Conservation (phyloP, 2,329 filamentous ascomycete species). For the Fusarium devonianum region DNA sequence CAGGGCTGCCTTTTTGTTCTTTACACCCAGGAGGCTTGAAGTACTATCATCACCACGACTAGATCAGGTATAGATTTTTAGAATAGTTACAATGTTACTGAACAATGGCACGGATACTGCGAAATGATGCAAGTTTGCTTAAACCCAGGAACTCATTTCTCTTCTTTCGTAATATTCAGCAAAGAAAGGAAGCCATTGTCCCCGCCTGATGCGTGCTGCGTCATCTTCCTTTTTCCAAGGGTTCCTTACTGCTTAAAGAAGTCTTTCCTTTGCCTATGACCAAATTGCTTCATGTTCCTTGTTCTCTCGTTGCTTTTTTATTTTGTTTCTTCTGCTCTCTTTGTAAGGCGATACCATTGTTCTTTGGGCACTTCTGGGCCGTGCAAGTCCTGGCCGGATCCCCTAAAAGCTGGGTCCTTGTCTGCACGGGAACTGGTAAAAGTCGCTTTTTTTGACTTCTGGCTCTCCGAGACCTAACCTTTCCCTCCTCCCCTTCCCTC, state of each 20-base stretch:
- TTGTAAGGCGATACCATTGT: constrained; percentile 24
- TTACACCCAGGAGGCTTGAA: no score
- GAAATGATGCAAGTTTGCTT: constrained; percentile 1
- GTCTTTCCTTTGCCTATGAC: constrained; percentile 5
- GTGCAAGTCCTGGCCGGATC: constrained; percentile 13
- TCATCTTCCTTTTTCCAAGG: constrained; percentile 7
- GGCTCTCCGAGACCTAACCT: constrained; percentile 22
- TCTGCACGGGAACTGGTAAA: constrained; percentile 20
- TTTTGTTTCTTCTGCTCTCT: constrained; percentile 13
- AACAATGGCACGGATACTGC: no score
- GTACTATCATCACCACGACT: no score
- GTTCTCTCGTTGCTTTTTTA: constrained; percentile 8
- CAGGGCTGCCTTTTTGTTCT: background rate
- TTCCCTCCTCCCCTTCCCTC: constrained; percentile 16
- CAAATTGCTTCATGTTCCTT: constrained; percentile 18
- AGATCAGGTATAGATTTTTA: no score
- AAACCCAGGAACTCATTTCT: background rate
- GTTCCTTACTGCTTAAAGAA: constrained; percentile 1
- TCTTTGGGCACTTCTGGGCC: constrained; percentile 13
- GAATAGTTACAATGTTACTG: no score
- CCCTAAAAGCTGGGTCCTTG: constrained; percentile 22
- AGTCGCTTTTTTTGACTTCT: constrained; percentile 25
- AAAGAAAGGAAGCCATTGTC: constrained; percentile 6
- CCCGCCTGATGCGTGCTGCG: constrained; percentile 10
- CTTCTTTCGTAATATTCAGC: no score